These are phyloP conservation scores for Myriosclerotinia duriaeana DNA, from an alignment of 2,329 filamentous ascomycete species.

Conservation along the genomic window DNA sequence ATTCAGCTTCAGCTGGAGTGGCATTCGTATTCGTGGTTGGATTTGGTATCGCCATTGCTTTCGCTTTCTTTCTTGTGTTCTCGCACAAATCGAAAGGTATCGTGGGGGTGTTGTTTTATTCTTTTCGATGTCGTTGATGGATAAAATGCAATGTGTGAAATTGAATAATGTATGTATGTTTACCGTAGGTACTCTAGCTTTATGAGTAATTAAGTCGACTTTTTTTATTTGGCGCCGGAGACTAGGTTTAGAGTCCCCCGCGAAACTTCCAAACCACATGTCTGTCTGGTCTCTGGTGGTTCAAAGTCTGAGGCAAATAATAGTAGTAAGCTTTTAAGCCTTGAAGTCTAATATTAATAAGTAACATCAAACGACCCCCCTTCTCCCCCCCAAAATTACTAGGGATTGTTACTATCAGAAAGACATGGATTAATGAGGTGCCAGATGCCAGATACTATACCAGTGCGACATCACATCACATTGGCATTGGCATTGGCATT, in stretches of 20 bases:
- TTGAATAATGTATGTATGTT: neutral
- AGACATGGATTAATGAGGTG: too few species aligned
- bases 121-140: neutral
- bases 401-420: too few species aligned
- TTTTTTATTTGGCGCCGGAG: constrained; percentile 12
- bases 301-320: neutral
- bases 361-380: too few species aligned
- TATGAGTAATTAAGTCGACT: too few species aligned
- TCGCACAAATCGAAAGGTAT: neutral
- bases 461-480: too few species aligned
- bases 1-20: neutral
- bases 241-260: constrained; percentile 18
- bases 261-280: constrained; percentile 1
- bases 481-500: too few species aligned
- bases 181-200: too few species aligned
- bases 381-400: too few species aligned
- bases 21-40: constrained; percentile 17
- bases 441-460: too few species aligned
- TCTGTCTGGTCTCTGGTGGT: too few species aligned
- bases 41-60: constrained; percentile 12
- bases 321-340: neutral
- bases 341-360: too few species aligned
- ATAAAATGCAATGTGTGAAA: neutral
- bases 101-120: neutral
- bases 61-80: neutral